These are phyloP conservation scores for Multifurca ochricompacta DNA, from an alignment of 768 basidiomycete species.

Conservation along the genomic window DNA sequence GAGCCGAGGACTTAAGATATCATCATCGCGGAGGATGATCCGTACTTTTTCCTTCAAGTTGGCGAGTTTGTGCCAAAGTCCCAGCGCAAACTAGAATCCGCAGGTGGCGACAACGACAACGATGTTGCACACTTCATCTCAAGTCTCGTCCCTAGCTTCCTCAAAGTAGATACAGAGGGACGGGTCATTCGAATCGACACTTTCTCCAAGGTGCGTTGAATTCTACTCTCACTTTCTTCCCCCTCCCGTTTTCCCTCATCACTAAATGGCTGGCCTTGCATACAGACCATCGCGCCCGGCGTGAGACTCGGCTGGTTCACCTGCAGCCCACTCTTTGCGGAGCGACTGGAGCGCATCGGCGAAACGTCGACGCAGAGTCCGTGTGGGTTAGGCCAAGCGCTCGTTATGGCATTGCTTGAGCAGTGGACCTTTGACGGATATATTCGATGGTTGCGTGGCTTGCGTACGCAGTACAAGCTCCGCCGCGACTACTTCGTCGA, in stretches of 20 bases:
- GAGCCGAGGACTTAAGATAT: constrained; percentile 36
- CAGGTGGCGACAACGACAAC: constrained; percentile 23
- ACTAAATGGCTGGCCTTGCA: constrained; percentile 20
- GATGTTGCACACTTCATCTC: constrained; percentile 43
- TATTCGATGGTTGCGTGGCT: constrained; percentile 66
- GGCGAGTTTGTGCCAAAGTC: constrained; percentile 43
- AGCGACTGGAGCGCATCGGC: constrained; percentile 59
- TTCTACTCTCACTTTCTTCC: neutral
- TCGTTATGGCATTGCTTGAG: constrained; percentile 53
- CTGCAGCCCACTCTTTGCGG: constrained; percentile 66
- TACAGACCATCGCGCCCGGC: constrained; percentile 70
- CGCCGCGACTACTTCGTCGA: constrained; percentile 63
- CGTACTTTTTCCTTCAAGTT: constrained; percentile 70
- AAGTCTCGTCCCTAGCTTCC: constrained; percentile 52
- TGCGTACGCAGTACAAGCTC: constrained; percentile 46
- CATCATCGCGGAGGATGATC: constrained; percentile 80
- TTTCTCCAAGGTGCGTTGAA: constrained; percentile 65
- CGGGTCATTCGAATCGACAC: constrained; percentile 79
- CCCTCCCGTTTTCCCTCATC: neutral
- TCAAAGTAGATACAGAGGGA: constrained; percentile 69
- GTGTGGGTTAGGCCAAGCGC: constrained; percentile 61
- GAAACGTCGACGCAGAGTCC: constrained; percentile 67
- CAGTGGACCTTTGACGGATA: constrained; percentile 69
- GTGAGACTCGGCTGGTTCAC: constrained; percentile 76
- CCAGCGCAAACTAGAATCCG: constrained; percentile 24